Conservation (phyloP, 352 stramenopile species). For the Nothophytophthora sp. region DNA sequence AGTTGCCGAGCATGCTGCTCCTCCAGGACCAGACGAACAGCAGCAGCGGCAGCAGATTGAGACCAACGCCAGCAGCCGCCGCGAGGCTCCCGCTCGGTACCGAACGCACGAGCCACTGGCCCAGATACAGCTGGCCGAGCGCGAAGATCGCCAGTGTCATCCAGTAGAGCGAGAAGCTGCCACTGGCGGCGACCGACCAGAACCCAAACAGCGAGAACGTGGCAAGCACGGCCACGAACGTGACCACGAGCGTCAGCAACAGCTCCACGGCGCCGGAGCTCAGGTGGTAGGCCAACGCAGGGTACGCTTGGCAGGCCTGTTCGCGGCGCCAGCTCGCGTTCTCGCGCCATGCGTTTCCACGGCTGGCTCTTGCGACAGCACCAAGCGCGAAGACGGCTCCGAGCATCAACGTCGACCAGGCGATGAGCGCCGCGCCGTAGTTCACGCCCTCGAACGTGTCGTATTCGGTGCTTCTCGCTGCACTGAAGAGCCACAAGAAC, state of each 20-base stretch:
- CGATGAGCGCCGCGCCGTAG: conserved; percentile 19
- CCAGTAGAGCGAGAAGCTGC: conserved; percentile 26
- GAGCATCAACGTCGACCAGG: conserved; percentile 24
- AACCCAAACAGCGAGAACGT: conserved; percentile 20
- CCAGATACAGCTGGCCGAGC: conserved; percentile 22
- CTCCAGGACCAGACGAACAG: conserved; percentile 19
- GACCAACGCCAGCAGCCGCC: conserved; percentile 4
- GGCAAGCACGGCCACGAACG: conserved; percentile 11
- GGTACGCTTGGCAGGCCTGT: conserved; percentile 24
- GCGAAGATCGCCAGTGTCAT: conserved; percentile 18
- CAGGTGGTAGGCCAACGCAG: conserved; percentile 15
- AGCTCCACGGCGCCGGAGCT: conserved; percentile 18
- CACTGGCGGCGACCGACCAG: conserved; percentile 13
- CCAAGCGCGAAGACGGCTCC: conserved; percentile 10
- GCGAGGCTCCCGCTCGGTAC: conserved; percentile 6
- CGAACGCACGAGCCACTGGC: conserved; percentile 24
- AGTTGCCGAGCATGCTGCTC: conserved; percentile 4
- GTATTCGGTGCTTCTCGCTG: conserved; percentile 20
- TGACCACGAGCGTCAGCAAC: conserved; percentile 8
- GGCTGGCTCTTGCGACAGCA: conserved; percentile 8
- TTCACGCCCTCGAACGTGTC: conserved; percentile 30
- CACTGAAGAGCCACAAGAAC: conserved; percentile 21
- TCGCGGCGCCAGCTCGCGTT: conserved; percentile 26
- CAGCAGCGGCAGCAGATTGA: conserved; percentile 30
- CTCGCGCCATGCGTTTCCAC: conserved; percentile 13